phyloP scores from a whole-genome alignment of 1,284 basidiomycete genomes.

The Cutaneotrichosporon cutaneum region DNA sequence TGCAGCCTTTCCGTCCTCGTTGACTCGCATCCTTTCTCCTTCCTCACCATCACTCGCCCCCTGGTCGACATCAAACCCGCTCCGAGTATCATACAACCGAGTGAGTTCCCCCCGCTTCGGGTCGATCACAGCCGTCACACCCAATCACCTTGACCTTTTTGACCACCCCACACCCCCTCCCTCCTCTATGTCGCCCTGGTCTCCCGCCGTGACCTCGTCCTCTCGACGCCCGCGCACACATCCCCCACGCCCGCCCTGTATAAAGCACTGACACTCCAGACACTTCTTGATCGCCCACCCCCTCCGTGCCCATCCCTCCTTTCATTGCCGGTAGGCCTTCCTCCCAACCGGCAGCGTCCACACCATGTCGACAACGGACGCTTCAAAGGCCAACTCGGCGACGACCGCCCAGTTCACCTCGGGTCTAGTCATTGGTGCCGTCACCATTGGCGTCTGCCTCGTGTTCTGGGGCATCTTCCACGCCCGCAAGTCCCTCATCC shows the following conservation, averaged over 20 bases:
- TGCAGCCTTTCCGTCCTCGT: neutral
- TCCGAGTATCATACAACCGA: neutral
- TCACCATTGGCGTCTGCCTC: conserved; percentile 43
- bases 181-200: neutral
- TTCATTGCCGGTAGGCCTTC: conserved; percentile 1
- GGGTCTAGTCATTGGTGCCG: conserved; percentile 46
- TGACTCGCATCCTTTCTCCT: neutral
- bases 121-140: neutral
- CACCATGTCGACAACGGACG: conserved; percentile 8
- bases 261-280: neutral
- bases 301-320: neutral
- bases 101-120: neutral
- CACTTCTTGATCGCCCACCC: neutral
- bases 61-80: neutral
- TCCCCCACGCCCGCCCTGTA: no score
- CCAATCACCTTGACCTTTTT: neutral
- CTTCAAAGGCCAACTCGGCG: conserved; percentile 16
- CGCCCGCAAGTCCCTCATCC: conserved; percentile 31
- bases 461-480: conserved; percentile 43
- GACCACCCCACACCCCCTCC: neutral
- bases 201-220: neutral
- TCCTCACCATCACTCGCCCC: neutral
- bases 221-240: no score
- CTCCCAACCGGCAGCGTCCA: neutral
- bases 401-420: conserved; percentile 47